Evolutionary conservation across 2,329 filamentous ascomycete genomes (phyloP).

Genomic region (Stagonosporopsis rhizophila): DNA sequence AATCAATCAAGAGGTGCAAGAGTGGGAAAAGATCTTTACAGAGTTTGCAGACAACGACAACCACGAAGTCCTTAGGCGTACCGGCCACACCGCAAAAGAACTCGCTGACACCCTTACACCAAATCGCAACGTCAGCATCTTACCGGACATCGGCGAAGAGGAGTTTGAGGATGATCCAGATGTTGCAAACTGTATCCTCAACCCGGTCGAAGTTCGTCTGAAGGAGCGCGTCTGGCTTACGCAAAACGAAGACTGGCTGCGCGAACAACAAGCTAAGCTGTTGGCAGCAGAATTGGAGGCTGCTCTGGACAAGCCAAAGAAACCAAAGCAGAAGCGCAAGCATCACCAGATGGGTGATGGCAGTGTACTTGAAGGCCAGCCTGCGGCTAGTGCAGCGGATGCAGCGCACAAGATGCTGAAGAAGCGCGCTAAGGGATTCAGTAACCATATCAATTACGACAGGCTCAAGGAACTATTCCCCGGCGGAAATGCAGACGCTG

Average conservation of each 20-base stretch:
- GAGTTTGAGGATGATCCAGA: conserved; percentile 93
- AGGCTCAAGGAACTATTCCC: conserved; percentile 52
- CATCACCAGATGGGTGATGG: conserved; percentile 49
- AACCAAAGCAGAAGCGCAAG: conserved; percentile 56
- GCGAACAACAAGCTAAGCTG: conserved; percentile 82
- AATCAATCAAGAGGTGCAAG: conserved; percentile 47
- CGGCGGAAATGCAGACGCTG: conserved; percentile 21
- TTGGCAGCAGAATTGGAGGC: conserved; percentile 73
- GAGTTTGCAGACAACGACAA: conserved; percentile 39
- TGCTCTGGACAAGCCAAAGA: conserved; percentile 57
- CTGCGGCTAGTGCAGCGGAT: conserved; percentile 54
- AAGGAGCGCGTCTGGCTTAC: conserved; percentile 96
- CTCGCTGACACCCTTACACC: conserved; percentile 38
- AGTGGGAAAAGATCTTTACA: conserved; percentile 41
- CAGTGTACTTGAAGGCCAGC: conserved; percentile 52
- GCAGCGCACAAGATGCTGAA: conserved; percentile 55
- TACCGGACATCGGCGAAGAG: conserved; percentile 72
- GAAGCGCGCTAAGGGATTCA: conserved; percentile 53
- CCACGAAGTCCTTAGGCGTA: conserved; percentile 36
- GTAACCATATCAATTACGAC: conserved; percentile 57
- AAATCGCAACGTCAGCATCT: conserved; percentile 31
- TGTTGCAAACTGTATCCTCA: conserved; percentile 79
- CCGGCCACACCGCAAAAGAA: conserved; percentile 38
- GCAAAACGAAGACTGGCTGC: conserved; percentile 92
- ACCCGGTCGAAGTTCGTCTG: conserved; percentile 74